Base-by-base conservation (phyloP, 2,329 filamentous ascomycete genomes). In the Diaporthe capsici region DNA sequence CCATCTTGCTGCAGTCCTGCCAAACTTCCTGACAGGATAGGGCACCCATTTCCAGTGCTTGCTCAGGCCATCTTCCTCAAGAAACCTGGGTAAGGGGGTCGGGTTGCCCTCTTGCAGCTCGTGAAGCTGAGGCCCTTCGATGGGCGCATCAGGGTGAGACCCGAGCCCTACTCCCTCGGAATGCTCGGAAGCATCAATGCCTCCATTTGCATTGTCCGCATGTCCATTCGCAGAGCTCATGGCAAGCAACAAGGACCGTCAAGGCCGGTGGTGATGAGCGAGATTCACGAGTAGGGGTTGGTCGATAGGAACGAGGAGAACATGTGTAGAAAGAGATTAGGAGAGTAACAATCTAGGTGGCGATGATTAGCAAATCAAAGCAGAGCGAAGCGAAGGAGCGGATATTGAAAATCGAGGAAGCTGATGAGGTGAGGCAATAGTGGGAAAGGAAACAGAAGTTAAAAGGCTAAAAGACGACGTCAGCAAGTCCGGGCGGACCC, bases 1-100 rank as follows among this genome's bases (percentile, higher is more conserved):
- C 91, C 91, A 93, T 72, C 80, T 85, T 34, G 80, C 83, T 6
- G 86, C 80, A 67, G 85, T 83, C 71, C 82, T 86, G 67, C 82
- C 79, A 72, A 87, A 81, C 74, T 88, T 87, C 58, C 89, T 87
- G 51, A 89, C 82, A 17, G 89, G 87, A 79, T 88, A 90, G 1
- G 91, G 91, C 63, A 93, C 84, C 90, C 90, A 92, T 84, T 84
- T 88, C 84, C 88, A 89, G 44, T 83, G 83, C 82, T 88, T 89
- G 83, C 85, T 87, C 3, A 84, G 77, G 39, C 83, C 83, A 77
- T 90, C 86, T 73, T 92, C 89, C 80, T 91, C 89, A 76, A 92
- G 83, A 80, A 92, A 92, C 75, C 90, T 89, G 74, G 90, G 91
- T n/a, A 88, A 90, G 10, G 89, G 87, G 49, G 86, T 83, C 49